Evolutionary conservation across 2,329 filamentous ascomycete genomes (phyloP), one percentile per base, ranked within the genome.

Genomic region (Exophiala oligosperma): DNA sequence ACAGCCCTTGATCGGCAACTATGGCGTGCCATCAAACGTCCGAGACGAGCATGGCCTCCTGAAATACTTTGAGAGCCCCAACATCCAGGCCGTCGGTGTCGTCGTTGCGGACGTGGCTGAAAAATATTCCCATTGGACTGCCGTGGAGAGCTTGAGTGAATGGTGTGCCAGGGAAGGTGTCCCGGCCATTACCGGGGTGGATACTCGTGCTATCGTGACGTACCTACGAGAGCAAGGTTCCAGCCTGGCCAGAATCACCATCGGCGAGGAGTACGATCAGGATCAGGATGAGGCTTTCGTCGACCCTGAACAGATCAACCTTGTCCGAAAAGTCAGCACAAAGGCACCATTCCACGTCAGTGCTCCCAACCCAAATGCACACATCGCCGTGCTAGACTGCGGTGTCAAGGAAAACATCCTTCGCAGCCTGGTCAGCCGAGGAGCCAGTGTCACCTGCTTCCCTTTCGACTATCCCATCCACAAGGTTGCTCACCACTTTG

Each of bases 341-440:
- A 99, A 99, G 81, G 90, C 92, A 64, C 94, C 94, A 43, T 99
- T 97, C 81, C 91, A 97, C 70, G 89, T 97, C 65, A 89, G 90
- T 74, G 92, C 92, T 52, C 84, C 87, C 32, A 84, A 88, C 66
- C 91, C 93, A 64, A 86, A 89, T 70, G 88, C 91, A 74, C 94
- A 99, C 78, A 86, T 99, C 67, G 94, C 93, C 59, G 84, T 99
- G 67, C 89, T 99, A 72, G 94, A 99, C 78, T 99, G 94, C 71
- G 94, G 94, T 81, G 94, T 97, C 67, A 99, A 99, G 85, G 94
- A 99, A 84, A 99, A 99, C 81, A 99, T 99, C 70, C 87, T 99
- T 60, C 91, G 94, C 71, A 95, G 90, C 74, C 82, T 99, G 60
- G 92, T 97, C 71, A 88, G 84, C 76, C 92, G 94, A 64, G 94